Conservation (phyloP, 306 rosid species). For the Alnus rubra region DNA sequence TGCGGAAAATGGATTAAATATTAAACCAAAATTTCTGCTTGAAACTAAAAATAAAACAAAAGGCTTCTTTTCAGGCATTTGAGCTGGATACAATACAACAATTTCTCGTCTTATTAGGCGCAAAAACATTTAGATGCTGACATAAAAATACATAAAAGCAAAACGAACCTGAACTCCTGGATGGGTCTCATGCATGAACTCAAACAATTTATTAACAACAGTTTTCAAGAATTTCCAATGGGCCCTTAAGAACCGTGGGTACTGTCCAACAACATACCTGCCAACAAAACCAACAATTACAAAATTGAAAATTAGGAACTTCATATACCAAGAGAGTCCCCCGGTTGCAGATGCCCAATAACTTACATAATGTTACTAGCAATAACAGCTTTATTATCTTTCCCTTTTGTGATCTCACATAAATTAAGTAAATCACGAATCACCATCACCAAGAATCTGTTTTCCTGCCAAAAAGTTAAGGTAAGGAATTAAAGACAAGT, state of each 20-base stretch:
- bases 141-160: conserved; percentile 5
- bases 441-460: conserved; percentile 98
- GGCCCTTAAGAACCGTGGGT: conserved; percentile 93
- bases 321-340: too few relatives aligned
- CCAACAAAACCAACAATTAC: conserved; percentile 23
- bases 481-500: conserved; percentile 12
- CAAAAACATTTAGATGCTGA: not conserved
- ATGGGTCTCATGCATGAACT: conserved; percentile 98
- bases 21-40: not conserved
- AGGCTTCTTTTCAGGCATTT: not conserved
- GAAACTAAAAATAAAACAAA: not conserved
- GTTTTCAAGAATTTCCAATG: conserved; percentile 98
- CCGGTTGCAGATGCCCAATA: not conserved
- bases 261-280: conserved; percentile 99
- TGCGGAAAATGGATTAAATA: not conserved
- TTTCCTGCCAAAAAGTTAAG: conserved; percentile 65
- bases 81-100: not conserved
- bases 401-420: conserved; percentile 95
- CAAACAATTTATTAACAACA: conserved; percentile 93
- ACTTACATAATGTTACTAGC: conserved; percentile 97
- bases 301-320: not conserved
- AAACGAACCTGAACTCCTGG: conserved; percentile 95
- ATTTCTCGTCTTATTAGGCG: not conserved
- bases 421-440: conserved; percentile 92
- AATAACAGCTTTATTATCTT: conserved; percentile 98